Evolutionary conservation across 1,284 basidiomycete genomes (phyloP).

Genomic region (Trichosporon faecale): DNA sequence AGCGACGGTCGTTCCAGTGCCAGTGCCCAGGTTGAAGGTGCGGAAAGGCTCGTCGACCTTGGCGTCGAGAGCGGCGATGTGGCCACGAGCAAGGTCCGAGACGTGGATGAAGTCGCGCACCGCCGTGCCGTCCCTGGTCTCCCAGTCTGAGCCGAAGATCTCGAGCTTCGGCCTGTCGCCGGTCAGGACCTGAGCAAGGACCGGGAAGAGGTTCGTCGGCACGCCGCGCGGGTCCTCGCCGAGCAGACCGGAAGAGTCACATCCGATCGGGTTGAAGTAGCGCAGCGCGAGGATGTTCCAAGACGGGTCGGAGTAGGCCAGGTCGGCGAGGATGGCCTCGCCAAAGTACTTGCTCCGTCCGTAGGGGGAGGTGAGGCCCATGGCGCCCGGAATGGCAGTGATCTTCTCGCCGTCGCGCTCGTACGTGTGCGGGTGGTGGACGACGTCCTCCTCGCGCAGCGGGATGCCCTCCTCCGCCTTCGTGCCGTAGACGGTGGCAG

Average conservation of each 20-base stretch:
- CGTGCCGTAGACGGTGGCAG: conserved; percentile 22
- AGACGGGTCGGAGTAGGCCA: conserved; percentile 22
- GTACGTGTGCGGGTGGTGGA: conserved; percentile 18
- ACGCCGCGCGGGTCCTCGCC: conserved; percentile 27
- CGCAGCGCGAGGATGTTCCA: conserved; percentile 29
- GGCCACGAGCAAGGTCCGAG: conserved; percentile 30
- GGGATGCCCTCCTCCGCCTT: conserved; percentile 18
- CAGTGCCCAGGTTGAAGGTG: conserved; percentile 72
- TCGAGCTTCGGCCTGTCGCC: conserved; percentile 26
- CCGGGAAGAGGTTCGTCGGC: conserved; percentile 32
- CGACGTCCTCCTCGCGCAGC: conserved; percentile 20
- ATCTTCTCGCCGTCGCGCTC: background rate
- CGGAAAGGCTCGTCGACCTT: conserved; percentile 14
- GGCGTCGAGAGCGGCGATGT: conserved; percentile 28
- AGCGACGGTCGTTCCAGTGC: conserved; percentile 67
- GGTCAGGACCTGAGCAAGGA: conserved; percentile 30
- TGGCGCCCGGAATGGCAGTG: conserved; percentile 13
- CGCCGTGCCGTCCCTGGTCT: conserved; percentile 21
- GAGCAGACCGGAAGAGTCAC: conserved; percentile 31
- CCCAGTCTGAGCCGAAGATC: conserved; percentile 31
- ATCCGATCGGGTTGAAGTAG: conserved; percentile 35
- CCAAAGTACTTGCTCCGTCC: conserved; percentile 22
- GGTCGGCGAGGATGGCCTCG: conserved; percentile 22
- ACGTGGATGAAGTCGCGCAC: conserved; percentile 20
- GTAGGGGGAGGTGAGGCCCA: conserved; percentile 18